Evolutionary conservation across 148 eudicot species (phyloP).

Genomic region (Arctostaphylos glauca): DNA sequence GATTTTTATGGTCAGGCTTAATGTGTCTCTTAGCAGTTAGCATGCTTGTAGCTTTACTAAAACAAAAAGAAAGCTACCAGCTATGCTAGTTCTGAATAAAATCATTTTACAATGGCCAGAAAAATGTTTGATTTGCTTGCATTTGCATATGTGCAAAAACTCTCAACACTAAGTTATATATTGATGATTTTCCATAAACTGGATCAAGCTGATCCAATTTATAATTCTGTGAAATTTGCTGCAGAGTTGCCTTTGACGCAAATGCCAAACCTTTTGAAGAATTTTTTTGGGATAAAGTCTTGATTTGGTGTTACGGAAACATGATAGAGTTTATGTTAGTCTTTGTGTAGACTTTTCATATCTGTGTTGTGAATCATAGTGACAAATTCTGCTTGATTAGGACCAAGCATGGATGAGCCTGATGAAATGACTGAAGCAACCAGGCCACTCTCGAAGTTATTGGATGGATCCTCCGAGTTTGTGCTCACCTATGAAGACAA

Average conservation of each 20-base stretch:
- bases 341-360: background rate
- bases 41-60: background rate
- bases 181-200: background rate
- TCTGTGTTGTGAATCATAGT: background rate
- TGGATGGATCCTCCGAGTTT: slow-evolving; percentile 79
- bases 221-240: background rate
- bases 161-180: background rate
- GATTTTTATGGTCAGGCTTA: background rate
- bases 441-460: slow-evolving; percentile 42
- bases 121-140: background rate
- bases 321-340: background rate
- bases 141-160: background rate
- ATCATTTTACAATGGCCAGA: background rate
- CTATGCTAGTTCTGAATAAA: background rate
- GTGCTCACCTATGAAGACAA: slow-evolving; percentile 95
- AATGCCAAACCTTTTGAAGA: slow-evolving; percentile 5
- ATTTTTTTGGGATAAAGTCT: slow-evolving; percentile 1
- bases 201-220: slow-evolving; percentile 2
- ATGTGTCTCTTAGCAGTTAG: slow-evolving; percentile 1
- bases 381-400: slow-evolving; percentile 25
- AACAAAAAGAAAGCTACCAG: background rate
- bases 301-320: background rate
- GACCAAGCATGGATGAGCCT: slow-evolving; percentile 46
- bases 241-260: background rate
- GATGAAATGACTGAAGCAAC: slow-evolving; percentile 38